phyloP scores from a whole-genome alignment of 139 green algal species.

The Dunaliella primolecta region DNA sequence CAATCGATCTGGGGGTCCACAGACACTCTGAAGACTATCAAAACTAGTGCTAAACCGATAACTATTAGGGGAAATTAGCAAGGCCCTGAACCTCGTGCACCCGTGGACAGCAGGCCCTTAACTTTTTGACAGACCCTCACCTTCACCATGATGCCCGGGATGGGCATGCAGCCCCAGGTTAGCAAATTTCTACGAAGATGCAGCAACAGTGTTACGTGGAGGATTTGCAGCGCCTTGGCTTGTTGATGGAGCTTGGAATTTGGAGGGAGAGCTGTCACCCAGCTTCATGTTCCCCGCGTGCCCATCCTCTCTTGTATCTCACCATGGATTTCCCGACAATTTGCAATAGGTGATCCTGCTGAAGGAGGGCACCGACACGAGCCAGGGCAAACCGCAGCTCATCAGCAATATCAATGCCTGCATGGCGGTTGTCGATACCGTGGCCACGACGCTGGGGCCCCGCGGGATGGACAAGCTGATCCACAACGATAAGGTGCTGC shows the following conservation, averaged over 20 bases:
- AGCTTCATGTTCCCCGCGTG: background rate
- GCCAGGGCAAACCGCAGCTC: constrained; percentile 93
- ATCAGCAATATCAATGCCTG: constrained; percentile 99
- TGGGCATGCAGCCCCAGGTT: background rate
- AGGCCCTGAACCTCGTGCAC: no score
- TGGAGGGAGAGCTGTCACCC: no score
- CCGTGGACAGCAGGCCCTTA: background rate
- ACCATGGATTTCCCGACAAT: no score
- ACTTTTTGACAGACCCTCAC: background rate
- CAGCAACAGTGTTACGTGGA: no score
- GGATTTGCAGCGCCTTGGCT: no score
- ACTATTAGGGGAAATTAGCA: background rate
- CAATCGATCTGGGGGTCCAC: no score
- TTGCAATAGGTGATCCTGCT: constrained; percentile 93
- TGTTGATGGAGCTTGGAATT: no score
- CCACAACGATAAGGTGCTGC: constrained; percentile 75
- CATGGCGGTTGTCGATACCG: constrained; percentile 89
- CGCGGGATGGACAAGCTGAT: constrained; percentile 99
- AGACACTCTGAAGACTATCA: no score
- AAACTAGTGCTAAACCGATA: background rate
- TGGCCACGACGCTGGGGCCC: constrained; percentile 93
- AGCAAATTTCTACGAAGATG: background rate
- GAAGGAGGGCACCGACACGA: constrained; percentile 96
- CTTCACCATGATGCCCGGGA: background rate
- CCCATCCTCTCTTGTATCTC: no score